Conservation (phyloP, 495 filamentous ascomycete genomes). For the Penicillium samsonianum region DNA sequence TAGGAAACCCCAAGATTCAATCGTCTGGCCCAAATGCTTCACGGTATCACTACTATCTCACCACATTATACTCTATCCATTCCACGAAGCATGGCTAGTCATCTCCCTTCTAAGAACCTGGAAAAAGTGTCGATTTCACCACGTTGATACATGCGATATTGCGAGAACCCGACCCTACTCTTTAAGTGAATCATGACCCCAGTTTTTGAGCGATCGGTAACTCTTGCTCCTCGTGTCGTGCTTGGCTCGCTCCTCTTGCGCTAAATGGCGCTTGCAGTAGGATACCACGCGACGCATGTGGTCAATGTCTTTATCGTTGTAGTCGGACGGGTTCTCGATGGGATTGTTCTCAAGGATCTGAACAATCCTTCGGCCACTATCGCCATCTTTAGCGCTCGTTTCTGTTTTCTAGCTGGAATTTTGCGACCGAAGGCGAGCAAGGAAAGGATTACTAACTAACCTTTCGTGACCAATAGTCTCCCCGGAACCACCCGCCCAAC, state of each 20-base stretch:
- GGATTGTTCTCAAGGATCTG: constrained; percentile 4
- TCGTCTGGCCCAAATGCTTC: too few species aligned
- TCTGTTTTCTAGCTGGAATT: neutral
- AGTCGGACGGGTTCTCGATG: neutral
- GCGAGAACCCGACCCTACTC: neutral
- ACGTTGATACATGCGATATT: neutral
- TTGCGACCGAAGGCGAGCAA: neutral
- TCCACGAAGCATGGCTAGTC: too few species aligned
- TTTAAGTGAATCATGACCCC: constrained; percentile 7
- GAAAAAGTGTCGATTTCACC: neutral
- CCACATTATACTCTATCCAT: too few species aligned
- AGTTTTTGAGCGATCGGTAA: constrained; percentile 4
- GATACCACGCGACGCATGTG: constrained; percentile 11
- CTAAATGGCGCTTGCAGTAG: constrained; percentile 4
- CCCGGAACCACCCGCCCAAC: neutral
- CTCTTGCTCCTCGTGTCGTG: constrained; percentile 4
- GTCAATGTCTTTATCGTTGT: constrained; percentile 6
- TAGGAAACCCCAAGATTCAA: too few species aligned
- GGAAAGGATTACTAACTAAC: neutral
- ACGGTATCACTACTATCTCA: too few species aligned
- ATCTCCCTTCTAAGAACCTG: neutral
- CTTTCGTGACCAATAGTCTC: constrained; percentile 10
- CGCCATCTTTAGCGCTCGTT: neutral
- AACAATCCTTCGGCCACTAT: constrained; percentile 7
- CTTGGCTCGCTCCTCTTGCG: constrained; percentile 6